phyloP scores from a whole-genome alignment of 2,329 filamentous ascomycete species.

The Colletotrichum tanaceti region DNA sequence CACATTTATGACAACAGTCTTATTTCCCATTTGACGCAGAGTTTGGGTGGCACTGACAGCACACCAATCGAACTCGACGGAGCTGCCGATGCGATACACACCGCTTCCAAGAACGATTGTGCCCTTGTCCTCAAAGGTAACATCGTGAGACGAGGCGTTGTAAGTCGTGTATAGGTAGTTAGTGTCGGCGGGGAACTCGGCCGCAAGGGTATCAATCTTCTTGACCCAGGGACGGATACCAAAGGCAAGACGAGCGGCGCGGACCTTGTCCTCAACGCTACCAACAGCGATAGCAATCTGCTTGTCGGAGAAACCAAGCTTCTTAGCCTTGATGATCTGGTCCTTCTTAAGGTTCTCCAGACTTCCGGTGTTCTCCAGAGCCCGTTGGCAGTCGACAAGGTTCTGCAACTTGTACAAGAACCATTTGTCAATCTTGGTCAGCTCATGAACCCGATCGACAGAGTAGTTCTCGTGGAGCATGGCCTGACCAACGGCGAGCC shows the following conservation, averaged over 20 bases:
- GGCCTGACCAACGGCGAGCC: conserved; percentile 96
- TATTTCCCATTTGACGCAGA: conserved; percentile 87
- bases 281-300: conserved; percentile 91
- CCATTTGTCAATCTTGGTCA: conserved; percentile 99
- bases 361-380: conserved; percentile 85
- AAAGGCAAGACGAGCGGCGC: conserved; percentile 84
- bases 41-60: conserved; percentile 90
- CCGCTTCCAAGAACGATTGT: conserved; percentile 90
- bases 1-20: conserved; percentile 99
- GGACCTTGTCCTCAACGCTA: conserved; percentile 89
- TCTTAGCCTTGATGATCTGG: conserved; percentile 90
- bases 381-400: conserved; percentile 89
- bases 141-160: conserved; percentile 93
- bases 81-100: conserved; percentile 97
- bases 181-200: conserved; percentile 93
- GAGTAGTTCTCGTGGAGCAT: conserved; percentile 98
- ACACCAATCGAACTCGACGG: conserved; percentile 99
- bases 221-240: conserved; percentile 96
- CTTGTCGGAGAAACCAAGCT: conserved; percentile 96
- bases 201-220: conserved; percentile 97
- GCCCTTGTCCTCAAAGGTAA: conserved; percentile 92
- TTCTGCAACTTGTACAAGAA: conserved; percentile 99
- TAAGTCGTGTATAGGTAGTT: conserved; percentile 99
- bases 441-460: conserved; percentile 89
- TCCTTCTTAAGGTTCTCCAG: conserved; percentile 89